Percentiles rank a stretch among this genome's conserved stretches.
Conservation (phyloP, 768 basidiomycete genomes). For the Boletus rufocinnamomeus region DNA sequence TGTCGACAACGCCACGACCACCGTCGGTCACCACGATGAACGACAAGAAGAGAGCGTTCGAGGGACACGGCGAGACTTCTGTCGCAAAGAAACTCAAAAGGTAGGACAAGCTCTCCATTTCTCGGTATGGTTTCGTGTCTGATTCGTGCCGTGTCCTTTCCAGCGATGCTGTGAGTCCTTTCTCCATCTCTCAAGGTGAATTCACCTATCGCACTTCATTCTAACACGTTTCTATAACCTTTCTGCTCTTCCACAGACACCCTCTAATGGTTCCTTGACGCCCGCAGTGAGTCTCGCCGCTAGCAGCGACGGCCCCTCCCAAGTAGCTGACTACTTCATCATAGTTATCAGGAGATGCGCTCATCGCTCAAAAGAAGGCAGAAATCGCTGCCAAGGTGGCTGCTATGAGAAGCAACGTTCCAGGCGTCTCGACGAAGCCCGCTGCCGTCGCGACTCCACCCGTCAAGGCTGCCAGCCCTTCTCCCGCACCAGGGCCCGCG, state of each 20-base stretch:
- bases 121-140: conserved; percentile 1
- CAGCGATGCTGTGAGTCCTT: conserved; percentile 68
- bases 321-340: conserved; percentile 6
- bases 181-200: conserved; percentile 67
- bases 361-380: conserved; percentile 82
- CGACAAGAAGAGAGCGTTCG: conserved; percentile 64
- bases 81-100: conserved; percentile 66
- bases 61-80: conserved; percentile 51
- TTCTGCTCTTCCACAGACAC: conserved; percentile 48
- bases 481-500: conserved; percentile 43
- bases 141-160: conserved; percentile 23
- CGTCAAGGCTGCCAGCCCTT: conserved; percentile 32
- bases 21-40: conserved; percentile 46
- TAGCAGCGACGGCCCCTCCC: not conserved
- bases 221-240: conserved; percentile 74
- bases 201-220: conserved; percentile 49
- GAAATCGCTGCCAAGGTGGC: conserved; percentile 87
- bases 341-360: conserved; percentile 55
- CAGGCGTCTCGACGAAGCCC: conserved; percentile 35
- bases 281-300: conserved; percentile 44
- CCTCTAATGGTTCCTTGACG: conserved; percentile 46
- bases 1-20: conserved; percentile 11
- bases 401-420: conserved; percentile 56
- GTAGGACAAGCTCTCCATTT: conserved; percentile 40
- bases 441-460: conserved; percentile 26